Conservation (phyloP, 108 stramenopile species). For the Mediolabrus comicus region DNA sequence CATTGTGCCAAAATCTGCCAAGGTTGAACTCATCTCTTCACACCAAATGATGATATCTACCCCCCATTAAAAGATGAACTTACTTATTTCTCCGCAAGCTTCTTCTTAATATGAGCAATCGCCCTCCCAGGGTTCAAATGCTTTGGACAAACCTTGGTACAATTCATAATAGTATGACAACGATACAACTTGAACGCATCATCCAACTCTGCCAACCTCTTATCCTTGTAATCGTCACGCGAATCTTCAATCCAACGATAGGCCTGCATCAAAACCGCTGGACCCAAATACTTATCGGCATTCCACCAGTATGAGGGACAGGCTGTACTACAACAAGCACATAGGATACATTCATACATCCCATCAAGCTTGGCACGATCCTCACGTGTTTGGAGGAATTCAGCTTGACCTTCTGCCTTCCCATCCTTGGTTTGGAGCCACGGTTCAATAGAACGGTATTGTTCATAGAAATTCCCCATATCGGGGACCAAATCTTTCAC, state of each 20-base stretch:
- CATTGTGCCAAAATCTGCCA: no score
- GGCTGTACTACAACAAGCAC: constrained; percentile 97
- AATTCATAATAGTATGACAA: constrained; percentile 99
- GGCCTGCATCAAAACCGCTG: constrained; percentile 98
- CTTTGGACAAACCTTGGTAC: constrained; percentile 98
- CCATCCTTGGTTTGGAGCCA: constrained; percentile 90
- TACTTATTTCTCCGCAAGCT: constrained; percentile 60
- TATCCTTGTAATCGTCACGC: constrained; percentile 86
- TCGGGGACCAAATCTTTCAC: constrained; percentile 98
- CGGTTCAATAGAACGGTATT: constrained; percentile 96
- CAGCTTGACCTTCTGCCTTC: constrained; percentile 79
- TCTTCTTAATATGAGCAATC: constrained; percentile 98
- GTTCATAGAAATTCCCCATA: constrained; percentile 98
- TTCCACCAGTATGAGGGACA: constrained; percentile 99
- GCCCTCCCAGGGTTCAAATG: constrained; percentile 99
- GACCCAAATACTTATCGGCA: constrained; percentile 95
- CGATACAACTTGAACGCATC: constrained; percentile 97
- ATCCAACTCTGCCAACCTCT: constrained; percentile 91
- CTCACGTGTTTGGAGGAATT: constrained; percentile 87
- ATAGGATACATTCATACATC: constrained; percentile 99
- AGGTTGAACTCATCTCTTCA: no score
- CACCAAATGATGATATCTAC: no score
- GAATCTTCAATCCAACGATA: constrained; percentile 97
- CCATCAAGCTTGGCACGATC: constrained; percentile 94
- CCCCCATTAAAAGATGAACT: no score